Conservation (phyloP, 1,284 basidiomycete genomes). For the Apiotrichum brassicae region DNA sequence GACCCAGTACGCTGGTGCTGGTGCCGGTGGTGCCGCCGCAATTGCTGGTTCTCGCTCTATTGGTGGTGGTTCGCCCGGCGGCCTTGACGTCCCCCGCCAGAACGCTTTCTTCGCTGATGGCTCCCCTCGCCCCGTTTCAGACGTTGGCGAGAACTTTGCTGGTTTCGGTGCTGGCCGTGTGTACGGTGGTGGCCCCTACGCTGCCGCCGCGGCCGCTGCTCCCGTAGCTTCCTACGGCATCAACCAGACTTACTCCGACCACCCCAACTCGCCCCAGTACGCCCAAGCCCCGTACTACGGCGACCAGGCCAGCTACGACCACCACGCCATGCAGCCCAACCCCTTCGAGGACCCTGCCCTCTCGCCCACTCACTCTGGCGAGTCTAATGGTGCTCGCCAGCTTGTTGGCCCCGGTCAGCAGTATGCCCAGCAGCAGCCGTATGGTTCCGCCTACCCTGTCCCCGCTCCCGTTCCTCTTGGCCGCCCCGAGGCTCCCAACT, state of each 20-base stretch:
- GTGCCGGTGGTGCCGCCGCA: no score
- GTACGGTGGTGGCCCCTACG: constrained; percentile 17
- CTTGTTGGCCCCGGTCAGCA: constrained; percentile 29
- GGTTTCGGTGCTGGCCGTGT: constrained; percentile 25
- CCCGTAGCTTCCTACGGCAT: constrained; percentile 1
- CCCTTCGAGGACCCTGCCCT: constrained; percentile 8
- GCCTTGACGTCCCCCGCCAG: constrained; percentile 27
- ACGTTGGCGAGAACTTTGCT: constrained; percentile 27
- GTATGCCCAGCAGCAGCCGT: constrained; percentile 5
- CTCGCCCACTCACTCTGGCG: constrained; percentile 14
- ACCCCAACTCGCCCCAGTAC: not conserved
- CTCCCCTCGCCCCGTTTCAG: constrained; percentile 23
- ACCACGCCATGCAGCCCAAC: constrained; percentile 3
- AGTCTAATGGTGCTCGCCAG: constrained; percentile 21
- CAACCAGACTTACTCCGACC: not conserved
- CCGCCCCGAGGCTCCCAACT: constrained; percentile 30
- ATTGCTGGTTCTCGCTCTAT: constrained; percentile 16
- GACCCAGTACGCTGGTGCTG: no score
- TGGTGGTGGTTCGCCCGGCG: constrained; percentile 9
- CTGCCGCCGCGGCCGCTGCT: not conserved
- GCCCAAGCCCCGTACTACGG: not conserved
- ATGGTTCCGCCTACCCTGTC: constrained; percentile 2
- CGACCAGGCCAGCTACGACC: not conserved
- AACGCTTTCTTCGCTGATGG: constrained; percentile 27
- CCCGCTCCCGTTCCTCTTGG: constrained; percentile 36